phyloP scores from a whole-genome alignment of 371 early-diverging fungal genomes.

The Umbelopsis sp. region DNA sequence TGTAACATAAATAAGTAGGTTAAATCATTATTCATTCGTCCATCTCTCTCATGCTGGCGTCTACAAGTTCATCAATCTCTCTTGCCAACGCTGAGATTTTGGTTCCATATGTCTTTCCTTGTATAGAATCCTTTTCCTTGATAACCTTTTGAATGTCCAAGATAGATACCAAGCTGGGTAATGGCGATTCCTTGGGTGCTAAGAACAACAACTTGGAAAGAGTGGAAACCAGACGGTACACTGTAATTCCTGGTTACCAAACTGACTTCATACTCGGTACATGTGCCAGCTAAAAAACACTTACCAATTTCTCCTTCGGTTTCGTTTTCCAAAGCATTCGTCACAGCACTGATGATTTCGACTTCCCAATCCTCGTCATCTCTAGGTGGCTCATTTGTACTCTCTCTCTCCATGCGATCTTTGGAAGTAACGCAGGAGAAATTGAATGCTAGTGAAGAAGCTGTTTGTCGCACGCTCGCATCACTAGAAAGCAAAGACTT shows the following conservation, averaged over 20 bases:
- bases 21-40: background rate
- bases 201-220: constrained; percentile 47
- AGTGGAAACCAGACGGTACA: constrained; percentile 47
- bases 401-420: constrained; percentile 45
- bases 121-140: constrained; percentile 29
- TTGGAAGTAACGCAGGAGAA: constrained; percentile 54
- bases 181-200: constrained; percentile 36
- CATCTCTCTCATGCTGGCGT: constrained; percentile 19
- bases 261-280: too few relatives aligned
- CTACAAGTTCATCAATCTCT: constrained; percentile 35
- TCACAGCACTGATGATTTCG: constrained; percentile 66
- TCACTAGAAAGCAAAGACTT: constrained; percentile 61
- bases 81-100: constrained; percentile 31
- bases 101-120: background rate
- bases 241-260: constrained; percentile 17
- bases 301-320: constrained; percentile 49
- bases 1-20: background rate
- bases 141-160: constrained; percentile 38
- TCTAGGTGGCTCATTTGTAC: constrained; percentile 41
- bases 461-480: constrained; percentile 61
- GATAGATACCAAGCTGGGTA: constrained; percentile 37
- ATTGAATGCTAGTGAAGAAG: constrained; percentile 73
- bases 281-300: background rate
- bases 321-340: constrained; percentile 63
- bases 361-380: constrained; percentile 73